Percentiles rank a stretch among this genome's conserved stretches.
Evolutionary conservation across 257 asterid genomes (phyloP).

Genomic region (Plantago ovata): DNA sequence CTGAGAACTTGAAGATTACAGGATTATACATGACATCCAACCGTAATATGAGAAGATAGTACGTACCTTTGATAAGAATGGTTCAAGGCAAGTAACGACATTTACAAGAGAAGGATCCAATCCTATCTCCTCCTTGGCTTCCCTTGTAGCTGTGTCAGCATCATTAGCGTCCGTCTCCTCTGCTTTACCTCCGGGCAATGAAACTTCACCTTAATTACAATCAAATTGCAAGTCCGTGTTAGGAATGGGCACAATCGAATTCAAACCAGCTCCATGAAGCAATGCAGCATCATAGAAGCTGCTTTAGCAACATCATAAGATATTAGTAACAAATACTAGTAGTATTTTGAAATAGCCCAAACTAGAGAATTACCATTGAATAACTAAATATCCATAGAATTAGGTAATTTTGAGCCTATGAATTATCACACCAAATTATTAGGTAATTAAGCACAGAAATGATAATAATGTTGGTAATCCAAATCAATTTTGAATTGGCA

Average conservation of each 20-base stretch:
- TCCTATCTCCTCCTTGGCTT: slow-evolving; percentile 96
- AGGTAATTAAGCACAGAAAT: too few species aligned
- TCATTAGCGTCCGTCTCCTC: slow-evolving; percentile 75
- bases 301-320: slow-evolving; percentile 1
- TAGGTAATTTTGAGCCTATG: too few species aligned
- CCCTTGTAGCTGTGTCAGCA: slow-evolving; percentile 83
- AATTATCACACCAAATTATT: too few species aligned
- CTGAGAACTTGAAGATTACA: not conserved
- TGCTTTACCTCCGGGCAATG: slow-evolving; percentile 94
- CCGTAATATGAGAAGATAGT: not conserved
- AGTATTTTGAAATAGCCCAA: not conserved
- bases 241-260: not conserved
- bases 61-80: slow-evolving; percentile 86
- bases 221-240: slow-evolving; percentile 3
- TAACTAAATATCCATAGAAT: too few species aligned
- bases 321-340: not conserved
- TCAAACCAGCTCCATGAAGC: not conserved
- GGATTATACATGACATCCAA: not conserved
- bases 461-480: too few species aligned
- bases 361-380: not conserved
- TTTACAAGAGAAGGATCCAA: slow-evolving; percentile 77
- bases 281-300: not conserved
- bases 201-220: slow-evolving; percentile 70
- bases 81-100: slow-evolving; percentile 81
- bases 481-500: not conserved